Evolutionary conservation across 2,329 filamentous ascomycete genomes (phyloP).

Genomic region (Xylariaceae sp.): DNA sequence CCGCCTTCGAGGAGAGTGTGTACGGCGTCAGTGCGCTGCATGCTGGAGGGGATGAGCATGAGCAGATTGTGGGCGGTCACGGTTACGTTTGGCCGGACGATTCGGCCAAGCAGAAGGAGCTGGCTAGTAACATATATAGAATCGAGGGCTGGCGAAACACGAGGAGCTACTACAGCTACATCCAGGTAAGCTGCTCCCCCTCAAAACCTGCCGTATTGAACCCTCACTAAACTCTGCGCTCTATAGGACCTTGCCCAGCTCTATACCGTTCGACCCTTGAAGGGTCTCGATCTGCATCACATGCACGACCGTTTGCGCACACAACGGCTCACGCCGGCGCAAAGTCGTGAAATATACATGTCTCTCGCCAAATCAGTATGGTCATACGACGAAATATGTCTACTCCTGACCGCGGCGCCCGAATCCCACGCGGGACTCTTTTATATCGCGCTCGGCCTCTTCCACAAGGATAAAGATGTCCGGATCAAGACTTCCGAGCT

Average conservation of each 20-base stretch:
- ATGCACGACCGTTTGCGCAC: conserved; percentile 86
- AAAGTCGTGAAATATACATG: conserved; percentile 79
- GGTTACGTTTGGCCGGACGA: conserved; percentile 96
- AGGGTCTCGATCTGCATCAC: conserved; percentile 81
- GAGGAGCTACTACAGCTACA: conserved; percentile 90
- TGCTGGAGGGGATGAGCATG: conserved; percentile 70
- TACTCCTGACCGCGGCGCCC: conserved; percentile 74
- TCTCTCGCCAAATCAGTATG: conserved; percentile 70
- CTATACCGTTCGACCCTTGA: conserved; percentile 61
- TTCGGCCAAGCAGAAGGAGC: conserved; percentile 69
- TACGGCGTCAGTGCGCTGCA: conserved; percentile 89
- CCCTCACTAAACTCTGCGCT: conserved; percentile 29
- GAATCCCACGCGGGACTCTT: conserved; percentile 86
- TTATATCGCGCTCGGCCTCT: conserved; percentile 83
- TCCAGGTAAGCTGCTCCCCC: conserved; percentile 56
- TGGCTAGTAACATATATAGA: conserved; percentile 83
- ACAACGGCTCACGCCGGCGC: conserved; percentile 67
- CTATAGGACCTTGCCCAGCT: conserved; percentile 58
- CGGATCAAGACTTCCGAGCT: conserved; percentile 71
- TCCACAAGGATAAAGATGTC: conserved; percentile 81
- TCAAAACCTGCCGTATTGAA: not conserved
- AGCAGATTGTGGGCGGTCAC: conserved; percentile 62
- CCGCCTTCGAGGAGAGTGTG: conserved; percentile 91
- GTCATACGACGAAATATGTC: conserved; percentile 78
- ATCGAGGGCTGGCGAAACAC: conserved; percentile 98